phyloP scores from a whole-genome alignment of 805 yeast genomes.

The Saccharomycopsis sp. region DNA sequence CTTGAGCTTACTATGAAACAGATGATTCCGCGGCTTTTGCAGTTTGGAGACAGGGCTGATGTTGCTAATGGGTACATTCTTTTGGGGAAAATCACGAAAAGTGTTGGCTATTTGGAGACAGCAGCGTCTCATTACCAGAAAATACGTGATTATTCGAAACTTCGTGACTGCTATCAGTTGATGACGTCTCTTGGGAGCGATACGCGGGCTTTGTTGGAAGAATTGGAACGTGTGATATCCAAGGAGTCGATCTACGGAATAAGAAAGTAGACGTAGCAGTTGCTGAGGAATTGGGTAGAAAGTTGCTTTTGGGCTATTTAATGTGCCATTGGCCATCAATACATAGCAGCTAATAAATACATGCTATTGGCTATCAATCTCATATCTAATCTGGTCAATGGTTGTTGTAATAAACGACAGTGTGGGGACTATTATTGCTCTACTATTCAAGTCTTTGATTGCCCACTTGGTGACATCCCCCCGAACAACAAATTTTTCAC shows the following conservation, averaged over 20 bases:
- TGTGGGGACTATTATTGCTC: too few relatives aligned
- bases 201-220: not conserved
- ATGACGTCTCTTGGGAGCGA: not conserved
- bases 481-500: too few relatives aligned
- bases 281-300: too few relatives aligned
- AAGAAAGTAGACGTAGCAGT: not conserved
- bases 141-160: not conserved
- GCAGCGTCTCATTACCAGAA: constrained; percentile 1
- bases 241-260: not conserved
- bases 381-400: too few relatives aligned
- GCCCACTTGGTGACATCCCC: too few relatives aligned
- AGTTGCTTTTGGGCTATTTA: too few relatives aligned
- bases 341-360: too few relatives aligned
- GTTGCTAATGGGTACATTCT: not conserved
- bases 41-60: not conserved
- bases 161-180: constrained; percentile 4
- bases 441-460: too few relatives aligned
- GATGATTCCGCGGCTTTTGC: not conserved
- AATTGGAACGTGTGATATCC: not conserved
- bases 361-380: too few relatives aligned
- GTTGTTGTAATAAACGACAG: too few relatives aligned
- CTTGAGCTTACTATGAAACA: not conserved
- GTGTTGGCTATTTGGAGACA: not conserved
- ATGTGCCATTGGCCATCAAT: too few relatives aligned
- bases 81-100: not conserved